A percentile compares a stretch with the other conserved stretches of the same genome.
Conservation (phyloP, 75 land plant species). For the Selaginella moellendorffii region DNA sequence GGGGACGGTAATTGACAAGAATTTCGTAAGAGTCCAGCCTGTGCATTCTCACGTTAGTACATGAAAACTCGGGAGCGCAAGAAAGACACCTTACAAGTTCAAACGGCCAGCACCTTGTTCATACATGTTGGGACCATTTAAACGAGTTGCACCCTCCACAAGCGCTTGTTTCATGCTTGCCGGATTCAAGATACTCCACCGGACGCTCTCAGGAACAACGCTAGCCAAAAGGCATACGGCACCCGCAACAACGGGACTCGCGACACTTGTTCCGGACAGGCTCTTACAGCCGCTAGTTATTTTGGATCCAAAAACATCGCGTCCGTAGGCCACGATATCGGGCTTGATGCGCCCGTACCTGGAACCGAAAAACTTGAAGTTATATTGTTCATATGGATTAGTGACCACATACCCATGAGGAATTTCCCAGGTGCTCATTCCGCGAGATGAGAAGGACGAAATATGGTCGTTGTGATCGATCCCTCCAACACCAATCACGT, state of each 20-base stretch:
- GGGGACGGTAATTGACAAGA: constrained; percentile 57
- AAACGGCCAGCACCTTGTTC: constrained; percentile 7
- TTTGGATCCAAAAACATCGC: constrained; percentile 91
- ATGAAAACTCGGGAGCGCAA: too few relatives aligned
- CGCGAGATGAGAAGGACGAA: constrained; percentile 3
- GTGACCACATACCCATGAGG: constrained; percentile 22
- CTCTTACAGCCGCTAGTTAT: constrained; percentile 91
- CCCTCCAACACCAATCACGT: constrained; percentile 5
- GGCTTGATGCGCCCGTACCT: neutral
- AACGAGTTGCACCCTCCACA: neutral
- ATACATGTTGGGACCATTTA: neutral
- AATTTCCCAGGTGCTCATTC: constrained; percentile 9
- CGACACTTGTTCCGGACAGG: constrained; percentile 95
- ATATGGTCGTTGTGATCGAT: constrained; percentile 5
- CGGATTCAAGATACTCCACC: constrained; percentile 2
- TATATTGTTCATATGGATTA: neutral
- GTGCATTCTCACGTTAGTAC: too few relatives aligned
- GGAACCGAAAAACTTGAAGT: neutral
- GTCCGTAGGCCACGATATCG: constrained; percentile 40
- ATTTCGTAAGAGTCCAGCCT: constrained; percentile 86
- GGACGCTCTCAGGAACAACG: neutral
- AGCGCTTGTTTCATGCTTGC: constrained; percentile 17
- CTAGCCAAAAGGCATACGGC: neutral
- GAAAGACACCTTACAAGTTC: neutral
- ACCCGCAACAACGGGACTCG: constrained; percentile 37